phyloP scores from a whole-genome alignment of 192 early-diverging fungal species.

The Cladochytrium replicatum region DNA sequence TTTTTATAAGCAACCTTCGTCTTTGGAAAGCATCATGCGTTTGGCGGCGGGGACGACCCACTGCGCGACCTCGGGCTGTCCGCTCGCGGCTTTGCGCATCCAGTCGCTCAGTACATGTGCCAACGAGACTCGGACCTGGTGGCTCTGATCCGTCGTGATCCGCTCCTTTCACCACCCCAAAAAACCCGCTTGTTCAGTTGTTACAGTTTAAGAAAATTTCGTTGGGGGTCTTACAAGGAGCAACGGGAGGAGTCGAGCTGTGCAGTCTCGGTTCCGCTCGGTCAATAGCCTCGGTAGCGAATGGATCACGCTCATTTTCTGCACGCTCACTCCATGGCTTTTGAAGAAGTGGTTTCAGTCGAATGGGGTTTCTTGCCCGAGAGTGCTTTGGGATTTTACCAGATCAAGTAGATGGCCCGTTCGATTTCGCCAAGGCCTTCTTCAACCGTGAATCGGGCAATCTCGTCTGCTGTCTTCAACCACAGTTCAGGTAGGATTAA shows the following conservation, averaged over 20 bases:
- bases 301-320: slow-evolving; percentile 26
- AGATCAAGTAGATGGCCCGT: slow-evolving; percentile 22
- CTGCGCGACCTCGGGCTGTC: too few relatives aligned
- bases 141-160: too few relatives aligned
- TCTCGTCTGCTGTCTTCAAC: slow-evolving; percentile 36
- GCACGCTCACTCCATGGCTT: slow-evolving; percentile 21
- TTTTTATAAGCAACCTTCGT: too few relatives aligned
- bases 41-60: too few relatives aligned
- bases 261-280: slow-evolving; percentile 14
- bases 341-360: slow-evolving; percentile 11
- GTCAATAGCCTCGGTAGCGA: slow-evolving; percentile 17
- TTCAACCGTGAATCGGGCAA: slow-evolving; percentile 27
- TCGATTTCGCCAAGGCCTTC: slow-evolving; percentile 32
- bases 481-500: background rate
- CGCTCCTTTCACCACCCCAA: too few relatives aligned
- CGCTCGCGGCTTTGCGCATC: too few relatives aligned
- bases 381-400: slow-evolving; percentile 10
- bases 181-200: too few relatives aligned
- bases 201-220: too few relatives aligned
- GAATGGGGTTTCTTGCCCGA: slow-evolving; percentile 1
- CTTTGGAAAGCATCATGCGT: too few relatives aligned
- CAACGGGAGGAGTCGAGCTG: slow-evolving; percentile 19
- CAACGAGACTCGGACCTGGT: too few relatives aligned
- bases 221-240: slow-evolving; percentile 22
- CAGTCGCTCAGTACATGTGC: too few relatives aligned